Conservation (phyloP, 2,329 filamentous ascomycete genomes). For the Aspergillus amoenus region DNA sequence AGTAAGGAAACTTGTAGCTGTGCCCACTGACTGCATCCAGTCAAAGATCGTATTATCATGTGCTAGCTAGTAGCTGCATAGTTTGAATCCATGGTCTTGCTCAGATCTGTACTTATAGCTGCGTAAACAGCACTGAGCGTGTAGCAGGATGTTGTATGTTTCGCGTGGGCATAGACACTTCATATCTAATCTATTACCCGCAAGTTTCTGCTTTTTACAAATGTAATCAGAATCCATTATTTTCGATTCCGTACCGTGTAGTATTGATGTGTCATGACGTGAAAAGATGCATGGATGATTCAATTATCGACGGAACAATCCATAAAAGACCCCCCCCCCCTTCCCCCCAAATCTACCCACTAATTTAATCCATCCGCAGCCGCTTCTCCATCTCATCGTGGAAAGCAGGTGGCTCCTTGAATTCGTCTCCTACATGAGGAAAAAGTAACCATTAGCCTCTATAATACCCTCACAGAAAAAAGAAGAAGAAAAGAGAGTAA, state of each 20-base stretch:
- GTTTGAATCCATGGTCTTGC: neutral
- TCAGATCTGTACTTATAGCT: neutral
- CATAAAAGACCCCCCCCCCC: neutral
- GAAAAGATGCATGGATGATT: neutral
- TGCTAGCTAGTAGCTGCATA: neutral
- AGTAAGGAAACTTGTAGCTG: neutral
- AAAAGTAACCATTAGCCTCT: neutral
- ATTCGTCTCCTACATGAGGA: constrained; percentile 59
- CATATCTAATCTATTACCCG: neutral
- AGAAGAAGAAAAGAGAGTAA: constrained; percentile 22
- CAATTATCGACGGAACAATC: neutral
- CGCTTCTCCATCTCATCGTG: constrained; percentile 94
- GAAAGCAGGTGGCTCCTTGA: constrained; percentile 67
- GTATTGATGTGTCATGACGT: neutral
- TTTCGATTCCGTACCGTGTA: neutral
- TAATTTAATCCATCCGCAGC: constrained; percentile 67
- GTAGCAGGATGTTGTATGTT: neutral
- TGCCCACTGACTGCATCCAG: neutral
- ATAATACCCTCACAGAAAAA: neutral
- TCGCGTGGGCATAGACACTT: neutral
- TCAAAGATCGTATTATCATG: neutral
- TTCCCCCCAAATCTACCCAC: neutral
- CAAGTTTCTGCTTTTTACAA: neutral
- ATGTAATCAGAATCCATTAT: neutral
- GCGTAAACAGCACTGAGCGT: neutral